These are phyloP conservation scores for Ramaria sp. DNA, from an alignment of 768 basidiomycete genomes.

Conservation along the genomic window DNA sequence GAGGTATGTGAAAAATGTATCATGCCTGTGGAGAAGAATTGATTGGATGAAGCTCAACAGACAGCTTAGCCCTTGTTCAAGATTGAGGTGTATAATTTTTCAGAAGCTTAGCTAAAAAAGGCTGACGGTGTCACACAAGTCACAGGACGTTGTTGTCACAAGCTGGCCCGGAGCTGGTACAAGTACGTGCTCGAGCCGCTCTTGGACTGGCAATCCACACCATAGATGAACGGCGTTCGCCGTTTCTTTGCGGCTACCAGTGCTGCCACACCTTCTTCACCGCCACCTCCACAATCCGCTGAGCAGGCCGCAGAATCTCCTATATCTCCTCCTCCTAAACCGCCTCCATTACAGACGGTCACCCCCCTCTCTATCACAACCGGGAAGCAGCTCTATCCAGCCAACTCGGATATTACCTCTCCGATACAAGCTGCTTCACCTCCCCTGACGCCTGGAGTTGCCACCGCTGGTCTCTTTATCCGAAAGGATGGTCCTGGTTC, in stretches of 20 bases:
- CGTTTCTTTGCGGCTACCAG: slow-evolving; percentile 36
- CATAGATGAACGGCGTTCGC: slow-evolving; percentile 61
- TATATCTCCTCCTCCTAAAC: not conserved
- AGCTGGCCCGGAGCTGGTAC: no score
- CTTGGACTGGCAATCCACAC: not conserved
- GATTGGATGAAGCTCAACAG: no score
- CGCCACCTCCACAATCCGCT: slow-evolving; percentile 11
- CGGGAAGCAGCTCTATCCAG: slow-evolving; percentile 29
- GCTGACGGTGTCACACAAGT: no score
- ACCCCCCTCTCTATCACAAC: slow-evolving; percentile 16
- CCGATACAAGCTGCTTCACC: slow-evolving; percentile 17
- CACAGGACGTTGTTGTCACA: no score
- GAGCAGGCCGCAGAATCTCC: not conserved
- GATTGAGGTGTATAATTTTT: no score
- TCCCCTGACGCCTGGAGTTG: slow-evolving; percentile 24
- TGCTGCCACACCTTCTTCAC: slow-evolving; percentile 23
- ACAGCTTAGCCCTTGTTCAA: no score
- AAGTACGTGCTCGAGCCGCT: not conserved
- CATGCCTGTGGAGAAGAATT: no score
- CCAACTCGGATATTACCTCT: slow-evolving; percentile 21
- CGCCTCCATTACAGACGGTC: slow-evolving; percentile 11
- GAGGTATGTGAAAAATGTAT: no score
- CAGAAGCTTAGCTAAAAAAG: no score
- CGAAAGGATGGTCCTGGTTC: slow-evolving; percentile 26
- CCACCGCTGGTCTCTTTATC: slow-evolving; percentile 36